Evolutionary conservation across 2,329 filamentous ascomycete genomes (phyloP), one percentile per base, ranked within the genome.

Genomic region (Phoma herbarum): DNA sequence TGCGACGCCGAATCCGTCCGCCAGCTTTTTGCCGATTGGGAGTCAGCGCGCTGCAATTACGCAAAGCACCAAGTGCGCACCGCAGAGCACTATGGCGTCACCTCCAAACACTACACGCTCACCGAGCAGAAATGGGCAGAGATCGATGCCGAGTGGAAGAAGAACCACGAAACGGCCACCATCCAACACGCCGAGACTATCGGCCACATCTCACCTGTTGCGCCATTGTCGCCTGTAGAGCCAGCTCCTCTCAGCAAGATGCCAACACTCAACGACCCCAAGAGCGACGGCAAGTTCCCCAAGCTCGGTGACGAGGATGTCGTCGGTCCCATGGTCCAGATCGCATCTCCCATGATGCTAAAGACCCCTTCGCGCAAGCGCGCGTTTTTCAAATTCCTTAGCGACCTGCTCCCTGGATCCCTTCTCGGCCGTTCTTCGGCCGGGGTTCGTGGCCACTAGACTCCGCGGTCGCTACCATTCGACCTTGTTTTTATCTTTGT

Each of bases 61-160:
- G 91, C 91, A 65, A 94, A 93, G 76, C 93, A 97, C 71, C 86
- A 96, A 20, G 90, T 92, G 11, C 90, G 92, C 57, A 95, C 91
- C 0, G 90, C 91, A 55, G 93, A 97, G 77, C 92, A 97, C 78
- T 96, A 96, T 68, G 93, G 93, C 16, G 84, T 89, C 31, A 97
- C 92, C 0, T 97, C 93, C 52, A 95, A 92, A 75, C 95, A 91
- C 55, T 97, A 93, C 78, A 86, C 84, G 50, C 83, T 95, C 56
- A 97, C 93, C 0, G 89, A 95, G 76, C 86, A 90, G 61, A 98
- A 98, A 76, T 97, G 94, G 94, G 85, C 88, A 25, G 86, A 89
- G 67, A 90, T 91, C 42, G 91, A 97, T 73, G 82, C 82, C 2
- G 80, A 83, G 56, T 97, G 93, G 94, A 87, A 88, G 73, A 76